Evolutionary conservation across 2,329 filamentous ascomycete genomes (phyloP).

Genomic region (Diaporthe citrichinensis): DNA sequence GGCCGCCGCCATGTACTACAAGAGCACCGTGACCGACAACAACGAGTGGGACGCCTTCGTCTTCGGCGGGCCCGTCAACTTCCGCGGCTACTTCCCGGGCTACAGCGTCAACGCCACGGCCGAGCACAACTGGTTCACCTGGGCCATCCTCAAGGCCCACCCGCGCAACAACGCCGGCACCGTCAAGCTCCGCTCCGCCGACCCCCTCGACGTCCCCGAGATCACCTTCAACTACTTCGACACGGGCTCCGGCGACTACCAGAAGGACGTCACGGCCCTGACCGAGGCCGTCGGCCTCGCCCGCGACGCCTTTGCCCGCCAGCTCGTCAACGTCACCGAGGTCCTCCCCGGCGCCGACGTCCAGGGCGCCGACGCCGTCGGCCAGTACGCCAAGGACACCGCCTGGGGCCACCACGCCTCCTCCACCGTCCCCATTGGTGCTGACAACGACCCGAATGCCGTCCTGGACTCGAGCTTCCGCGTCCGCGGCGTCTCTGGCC

Average conservation of each 20-base stretch:
- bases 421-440: slow-evolving; percentile 28
- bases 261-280: slow-evolving; percentile 3
- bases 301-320: slow-evolving; percentile 24
- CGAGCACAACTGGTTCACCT: slow-evolving; percentile 42
- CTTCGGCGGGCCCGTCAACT: slow-evolving; percentile 47
- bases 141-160: slow-evolving; percentile 44
- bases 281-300: slow-evolving; percentile 33
- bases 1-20: slow-evolving; percentile 48
- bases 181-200: slow-evolving; percentile 42
- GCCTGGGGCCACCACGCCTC: slow-evolving; percentile 35
- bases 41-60: slow-evolving; percentile 62
- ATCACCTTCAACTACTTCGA: slow-evolving; percentile 71
- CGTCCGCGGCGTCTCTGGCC: slow-evolving; percentile 10
- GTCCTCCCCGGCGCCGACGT: slow-evolving; percentile 2
- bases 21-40: slow-evolving; percentile 48
- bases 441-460: slow-evolving; percentile 11
- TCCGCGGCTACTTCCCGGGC: slow-evolving; percentile 41
- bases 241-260: slow-evolving; percentile 22
- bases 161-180: slow-evolving; percentile 45
- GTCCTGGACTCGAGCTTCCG: slow-evolving; percentile 36
- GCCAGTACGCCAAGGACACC: slow-evolving; percentile 23
- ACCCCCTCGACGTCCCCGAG: slow-evolving; percentile 42
- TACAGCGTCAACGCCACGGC: slow-evolving; percentile 43
- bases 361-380: slow-evolving; percentile 8
- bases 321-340: slow-evolving; percentile 22